phyloP scores from a whole-genome alignment of 2,329 filamentous ascomycete species.

The Myriosclerotinia duriaeana region DNA sequence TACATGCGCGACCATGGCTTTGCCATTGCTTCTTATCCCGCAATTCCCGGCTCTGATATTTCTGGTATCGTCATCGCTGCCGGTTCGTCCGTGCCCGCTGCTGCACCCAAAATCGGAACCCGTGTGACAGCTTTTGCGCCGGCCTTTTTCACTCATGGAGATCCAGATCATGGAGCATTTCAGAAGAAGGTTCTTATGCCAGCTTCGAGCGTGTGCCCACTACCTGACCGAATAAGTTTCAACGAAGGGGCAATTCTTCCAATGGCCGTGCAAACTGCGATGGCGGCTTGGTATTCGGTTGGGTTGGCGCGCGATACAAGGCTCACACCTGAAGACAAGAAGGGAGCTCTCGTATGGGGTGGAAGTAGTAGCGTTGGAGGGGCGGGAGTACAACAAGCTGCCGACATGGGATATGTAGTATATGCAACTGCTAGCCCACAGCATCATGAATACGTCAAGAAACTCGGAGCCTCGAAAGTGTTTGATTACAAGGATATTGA shows the following conservation, averaged over 20 bases:
- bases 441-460: conserved; percentile 31
- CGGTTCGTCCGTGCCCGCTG: conserved; percentile 25
- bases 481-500: conserved; percentile 30
- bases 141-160: conserved; percentile 18
- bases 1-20: conserved; percentile 41
- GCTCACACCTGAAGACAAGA: conserved; percentile 18
- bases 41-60: conserved; percentile 29
- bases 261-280: conserved; percentile 41
- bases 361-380: conserved; percentile 29
- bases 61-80: conserved; percentile 26
- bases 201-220: conserved; percentile 27
- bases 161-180: conserved; percentile 36
- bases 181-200: conserved; percentile 37
- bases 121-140: conserved; percentile 41
- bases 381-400: conserved; percentile 47
- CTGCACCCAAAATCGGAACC: conserved; percentile 24
- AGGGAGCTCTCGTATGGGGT: conserved; percentile 36
- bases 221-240: conserved; percentile 40
- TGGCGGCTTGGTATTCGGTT: conserved; percentile 38
- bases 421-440: conserved; percentile 39
- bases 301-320: conserved; percentile 23
- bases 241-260: conserved; percentile 41
- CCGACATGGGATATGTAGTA: conserved; percentile 45
- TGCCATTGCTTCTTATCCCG: conserved; percentile 30
- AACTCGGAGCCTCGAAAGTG: conserved; percentile 27